phyloP scores from a whole-genome alignment of 371 early-diverging fungal genomes.

The Circinella minor region DNA sequence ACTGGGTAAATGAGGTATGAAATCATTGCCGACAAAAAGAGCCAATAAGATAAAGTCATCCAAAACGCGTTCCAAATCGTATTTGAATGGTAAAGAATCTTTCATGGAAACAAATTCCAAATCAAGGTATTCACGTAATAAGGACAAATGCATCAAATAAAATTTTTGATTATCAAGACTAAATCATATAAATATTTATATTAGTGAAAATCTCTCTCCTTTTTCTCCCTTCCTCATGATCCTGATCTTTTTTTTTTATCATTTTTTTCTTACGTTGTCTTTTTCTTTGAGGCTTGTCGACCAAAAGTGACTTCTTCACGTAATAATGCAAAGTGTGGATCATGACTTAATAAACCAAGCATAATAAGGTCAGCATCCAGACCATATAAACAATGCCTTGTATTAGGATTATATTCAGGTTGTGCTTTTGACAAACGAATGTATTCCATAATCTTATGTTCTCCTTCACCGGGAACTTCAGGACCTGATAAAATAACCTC shows the following conservation, averaged over 20 bases:
- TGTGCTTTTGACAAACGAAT: conserved; percentile 87
- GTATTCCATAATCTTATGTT: conserved; percentile 99
- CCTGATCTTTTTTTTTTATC: neutral
- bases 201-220: too few species aligned
- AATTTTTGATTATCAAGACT: conserved; percentile 69
- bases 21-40: conserved; percentile 99
- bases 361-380: conserved; percentile 99
- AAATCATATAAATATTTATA: neutral
- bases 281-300: conserved; percentile 57
- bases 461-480: conserved; percentile 99
- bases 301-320: conserved; percentile 97
- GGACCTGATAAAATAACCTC: conserved; percentile 95
- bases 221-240: neutral
- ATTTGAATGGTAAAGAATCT: conserved; percentile 60
- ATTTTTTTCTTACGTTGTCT: conserved; percentile 38
- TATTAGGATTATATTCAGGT: conserved; percentile 82
- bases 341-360: conserved; percentile 95
- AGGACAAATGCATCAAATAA: conserved; percentile 82
- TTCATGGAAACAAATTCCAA: conserved; percentile 77
- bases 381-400: conserved; percentile 96
- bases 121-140: conserved; percentile 92
- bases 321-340: conserved; percentile 95
- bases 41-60: conserved; percentile 96
- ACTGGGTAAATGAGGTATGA: conserved; percentile 94
- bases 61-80: conserved; percentile 92